A percentile compares a stretch with the other conserved stretches of the same genome.
phyloP scores from a whole-genome alignment of 345 rosid species.

The Eucalyptus globulus region DNA sequence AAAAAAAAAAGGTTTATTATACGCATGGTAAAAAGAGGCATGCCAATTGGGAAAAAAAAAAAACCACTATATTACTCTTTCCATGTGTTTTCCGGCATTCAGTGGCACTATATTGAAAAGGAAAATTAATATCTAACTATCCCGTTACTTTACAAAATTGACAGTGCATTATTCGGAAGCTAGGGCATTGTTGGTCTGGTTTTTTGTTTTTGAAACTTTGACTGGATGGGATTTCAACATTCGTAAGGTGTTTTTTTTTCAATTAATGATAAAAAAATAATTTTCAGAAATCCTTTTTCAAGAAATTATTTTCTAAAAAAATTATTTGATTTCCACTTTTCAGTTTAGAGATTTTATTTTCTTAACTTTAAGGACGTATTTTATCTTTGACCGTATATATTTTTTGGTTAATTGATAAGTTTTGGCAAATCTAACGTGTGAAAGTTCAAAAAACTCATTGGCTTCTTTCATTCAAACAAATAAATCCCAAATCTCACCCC shows the following conservation, averaged over 20 bases:
- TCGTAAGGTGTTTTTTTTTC: too few species aligned
- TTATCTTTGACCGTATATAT: background rate
- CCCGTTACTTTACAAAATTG: background rate
- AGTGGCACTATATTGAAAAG: background rate
- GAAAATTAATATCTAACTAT: too few species aligned
- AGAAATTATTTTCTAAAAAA: too few species aligned
- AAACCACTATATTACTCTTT: background rate
- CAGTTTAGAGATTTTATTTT: background rate
- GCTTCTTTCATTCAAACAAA: background rate
- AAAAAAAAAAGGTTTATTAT: too few species aligned
- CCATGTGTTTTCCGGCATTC: background rate
- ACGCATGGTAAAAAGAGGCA: too few species aligned
- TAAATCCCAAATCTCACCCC: background rate
- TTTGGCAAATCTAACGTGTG: accelerated
- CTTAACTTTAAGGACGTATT: background rate
- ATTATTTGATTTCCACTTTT: too few species aligned
- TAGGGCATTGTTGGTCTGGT: background rate
- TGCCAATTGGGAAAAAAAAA: too few species aligned
- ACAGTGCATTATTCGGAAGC: background rate
- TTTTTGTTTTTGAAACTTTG: background rate
- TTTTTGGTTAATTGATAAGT: background rate
- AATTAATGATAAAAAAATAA: too few species aligned
- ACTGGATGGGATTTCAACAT: background rate
- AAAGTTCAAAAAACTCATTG: too few species aligned
- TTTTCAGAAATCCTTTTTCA: too few species aligned